Base-by-base conservation (phyloP, 2,329 filamentous ascomycete genomes). In the Esteya vermicola region DNA sequence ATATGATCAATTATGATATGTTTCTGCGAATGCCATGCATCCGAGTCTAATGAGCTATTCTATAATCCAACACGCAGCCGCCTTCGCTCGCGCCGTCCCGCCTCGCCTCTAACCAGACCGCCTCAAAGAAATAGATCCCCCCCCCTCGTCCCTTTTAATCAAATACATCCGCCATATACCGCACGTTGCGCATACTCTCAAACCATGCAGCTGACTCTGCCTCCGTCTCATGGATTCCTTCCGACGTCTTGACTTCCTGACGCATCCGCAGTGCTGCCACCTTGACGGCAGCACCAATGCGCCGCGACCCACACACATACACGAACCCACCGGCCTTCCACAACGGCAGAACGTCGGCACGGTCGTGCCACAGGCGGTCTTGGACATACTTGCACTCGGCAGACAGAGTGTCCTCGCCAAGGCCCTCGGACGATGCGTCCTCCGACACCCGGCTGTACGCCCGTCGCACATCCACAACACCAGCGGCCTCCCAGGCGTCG, bases 141-240 rank as follows among this genome's bases (percentile, higher is more conserved):
- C 12, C 16, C 16, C n/a, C 31, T 14, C 5, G 6, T 20, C 8
- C 8, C 10, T 21, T 9, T 36, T 57, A 72, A 46, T 72, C 68
- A 60, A 78, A 78, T 13, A 78, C 72, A 57, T 78, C 74, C 4
- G 67, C 71, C 14, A 70, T 67, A 47, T 70, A 78, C 21, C 74
- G 57, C 54, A 69, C 65, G 41, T 76, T 75, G 43, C 64, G 54
- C 38, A 67, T 48, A 23, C 56, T 58, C 26, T 70, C 64, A 49
- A 70, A 69, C 66, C 65, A 71, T 42, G 55, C 56, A 40, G 54
- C 51, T 1, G 61, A 60, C 41, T 58, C 55, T 41, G 67, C 62
- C 23, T 50, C 56, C 2, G 58, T 45, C 33, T 57, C 53, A 9
- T 45, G 45, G 0, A 42, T 40, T 7, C 52, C 53, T 1, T 52